Conservation (phyloP, 495 filamentous ascomycete genomes). For the Talaromyces wortmannii region DNA sequence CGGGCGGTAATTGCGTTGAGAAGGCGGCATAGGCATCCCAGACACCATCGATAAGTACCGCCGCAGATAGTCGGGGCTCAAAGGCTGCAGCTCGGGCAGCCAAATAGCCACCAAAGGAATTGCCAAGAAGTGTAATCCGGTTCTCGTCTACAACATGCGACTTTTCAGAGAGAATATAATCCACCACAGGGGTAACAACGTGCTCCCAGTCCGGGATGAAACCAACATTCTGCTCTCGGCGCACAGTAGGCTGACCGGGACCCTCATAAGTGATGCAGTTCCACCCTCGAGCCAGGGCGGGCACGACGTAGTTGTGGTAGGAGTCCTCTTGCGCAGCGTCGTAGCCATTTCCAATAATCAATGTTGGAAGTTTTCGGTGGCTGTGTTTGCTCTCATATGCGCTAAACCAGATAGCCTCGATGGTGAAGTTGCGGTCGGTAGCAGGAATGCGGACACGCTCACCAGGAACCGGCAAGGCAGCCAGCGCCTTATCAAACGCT, state of each 20-base stretch:
- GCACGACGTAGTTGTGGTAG: constrained; percentile 22
- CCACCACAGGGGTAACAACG: constrained; percentile 36
- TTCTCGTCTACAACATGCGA: not conserved
- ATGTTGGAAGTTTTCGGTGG: constrained; percentile 5
- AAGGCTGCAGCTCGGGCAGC: constrained; percentile 30
- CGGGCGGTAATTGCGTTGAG: not conserved
- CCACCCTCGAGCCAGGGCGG: constrained; percentile 33
- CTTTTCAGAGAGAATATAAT: constrained; percentile 23
- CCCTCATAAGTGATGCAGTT: constrained; percentile 44
- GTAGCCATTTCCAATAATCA: constrained; percentile 30
- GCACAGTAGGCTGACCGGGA: constrained; percentile 38
- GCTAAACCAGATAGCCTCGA: too few species aligned
- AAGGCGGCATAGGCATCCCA: constrained; percentile 10
- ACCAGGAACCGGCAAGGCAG: constrained; percentile 25
- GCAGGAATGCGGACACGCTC: constrained; percentile 21
- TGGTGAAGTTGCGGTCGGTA: constrained; percentile 9
- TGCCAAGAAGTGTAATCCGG: constrained; percentile 17
- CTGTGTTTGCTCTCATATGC: too few species aligned
- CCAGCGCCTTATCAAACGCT: constrained; percentile 36
- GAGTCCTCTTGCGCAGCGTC: constrained; percentile 40
- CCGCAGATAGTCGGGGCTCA: constrained; percentile 34
- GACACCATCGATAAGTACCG: constrained; percentile 30
- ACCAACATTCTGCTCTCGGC: constrained; percentile 33
- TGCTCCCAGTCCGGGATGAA: constrained; percentile 44
- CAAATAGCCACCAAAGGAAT: constrained; percentile 31